These are phyloP conservation scores for Fusarium sp. DNA, from an alignment of 2,329 filamentous ascomycete species.

Conservation along the genomic window DNA sequence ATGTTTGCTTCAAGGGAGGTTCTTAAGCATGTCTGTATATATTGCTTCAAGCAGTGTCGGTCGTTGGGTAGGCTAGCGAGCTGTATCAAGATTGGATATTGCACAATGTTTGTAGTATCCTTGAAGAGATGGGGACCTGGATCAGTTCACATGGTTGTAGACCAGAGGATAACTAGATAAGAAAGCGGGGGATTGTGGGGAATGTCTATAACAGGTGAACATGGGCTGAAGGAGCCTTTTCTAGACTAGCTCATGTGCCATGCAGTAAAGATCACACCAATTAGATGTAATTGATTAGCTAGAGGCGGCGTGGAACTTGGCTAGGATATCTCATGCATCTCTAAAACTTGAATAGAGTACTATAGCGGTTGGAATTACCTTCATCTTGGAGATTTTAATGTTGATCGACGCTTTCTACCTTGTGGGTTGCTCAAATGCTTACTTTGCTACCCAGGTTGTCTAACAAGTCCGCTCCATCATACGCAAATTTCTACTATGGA, in stretches of 20 bases:
- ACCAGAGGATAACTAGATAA: background rate
- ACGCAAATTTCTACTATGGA: background rate
- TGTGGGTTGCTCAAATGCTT: no score
- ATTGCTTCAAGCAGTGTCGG: no score
- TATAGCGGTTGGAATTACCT: background rate
- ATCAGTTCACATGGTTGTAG: no score
- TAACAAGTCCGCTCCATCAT: background rate
- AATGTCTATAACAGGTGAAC: background rate
- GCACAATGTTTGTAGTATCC: background rate
- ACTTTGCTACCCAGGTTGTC: no score
- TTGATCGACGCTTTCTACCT: no score
- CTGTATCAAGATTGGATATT: background rate
- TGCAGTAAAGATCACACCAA: no score
- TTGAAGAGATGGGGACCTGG: background rate
- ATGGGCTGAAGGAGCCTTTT: background rate
- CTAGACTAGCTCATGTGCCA: no score
- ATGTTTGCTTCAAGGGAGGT: accelerated
- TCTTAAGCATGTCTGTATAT: accelerated
- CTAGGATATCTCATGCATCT: background rate
- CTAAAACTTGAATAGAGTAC: background rate
- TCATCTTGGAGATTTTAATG: background rate
- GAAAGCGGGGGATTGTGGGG: background rate
- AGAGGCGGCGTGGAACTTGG: background rate
- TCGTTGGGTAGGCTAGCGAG: no score
- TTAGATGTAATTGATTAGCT: background rate